Base-by-base conservation (phyloP, 805 yeast species). In the Yarrowia porcina region DNA sequence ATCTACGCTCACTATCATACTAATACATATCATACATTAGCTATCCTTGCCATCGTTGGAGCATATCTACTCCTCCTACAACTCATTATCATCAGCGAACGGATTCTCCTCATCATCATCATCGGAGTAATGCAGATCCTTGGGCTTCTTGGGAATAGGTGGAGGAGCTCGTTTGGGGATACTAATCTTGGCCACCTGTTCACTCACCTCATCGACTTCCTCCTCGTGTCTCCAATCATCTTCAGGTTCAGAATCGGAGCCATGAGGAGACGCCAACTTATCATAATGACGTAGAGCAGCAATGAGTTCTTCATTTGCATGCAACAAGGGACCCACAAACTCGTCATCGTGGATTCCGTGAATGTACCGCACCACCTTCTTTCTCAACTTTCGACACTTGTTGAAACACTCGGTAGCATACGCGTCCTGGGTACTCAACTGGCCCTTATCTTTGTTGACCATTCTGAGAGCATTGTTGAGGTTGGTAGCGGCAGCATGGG, bases 271-370 rank as follows among this genome's bases (percentile, higher is more conserved):
- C 67, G 85, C 73, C 76, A 77, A 73, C 52, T 80, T 80, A 64
- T 92, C 96, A 72, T 84, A 92, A 61, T 78, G 75, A 68, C 84
- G 83, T 69, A 94, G 80, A 0, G 91, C 87, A 4, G 77, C 77
- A 7, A 94, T 96, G 65, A 94, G 80, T 72, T 90, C 92, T 69
- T 94, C 99, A 72, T 94, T 94, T 47, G 97, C 96, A 68, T 84
- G 87, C 64, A 94, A 83, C 66, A 94, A 79, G 45, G 90, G 82
- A n/a, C 97, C 98, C 66, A 94, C 75, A 65, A 85, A 88, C 69
- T 90, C 96, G 66, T 92, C 97, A 64, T 85, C 85, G 44, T 89
- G 88, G 41, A 91, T 90, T 59, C 83, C 79, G 74, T 94, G 98
- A 67, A 94, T 79, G 72, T 91, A 91, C 66, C 90, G 78, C 66